These are phyloP conservation scores for Candida oleophila DNA, from an alignment of 805 yeast species.

Conservation along the genomic window DNA sequence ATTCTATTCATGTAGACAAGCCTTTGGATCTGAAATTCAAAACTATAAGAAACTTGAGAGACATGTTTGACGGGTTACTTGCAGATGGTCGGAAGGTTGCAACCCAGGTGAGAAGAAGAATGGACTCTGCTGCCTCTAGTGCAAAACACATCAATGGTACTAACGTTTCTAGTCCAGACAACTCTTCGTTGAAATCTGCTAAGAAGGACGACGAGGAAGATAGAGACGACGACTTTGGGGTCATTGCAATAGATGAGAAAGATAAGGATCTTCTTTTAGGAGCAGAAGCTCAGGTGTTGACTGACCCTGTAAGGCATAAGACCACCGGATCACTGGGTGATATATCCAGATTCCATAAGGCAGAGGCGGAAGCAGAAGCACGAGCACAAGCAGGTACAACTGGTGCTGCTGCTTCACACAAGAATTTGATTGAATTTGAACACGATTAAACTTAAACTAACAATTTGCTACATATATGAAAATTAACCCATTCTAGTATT, in stretches of 20 bases:
- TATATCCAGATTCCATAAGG: slow-evolving; percentile 25
- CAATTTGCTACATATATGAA: too few species aligned
- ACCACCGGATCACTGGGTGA: slow-evolving; percentile 17
- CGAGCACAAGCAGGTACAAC: slow-evolving; percentile 9
- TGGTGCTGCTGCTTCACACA: slow-evolving; percentile 6
- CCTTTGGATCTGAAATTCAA: slow-evolving; percentile 47
- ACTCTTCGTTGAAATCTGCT: slow-evolving; percentile 27
- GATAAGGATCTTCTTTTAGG: slow-evolving; percentile 51
- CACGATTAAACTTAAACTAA: too few species aligned
- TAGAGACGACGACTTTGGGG: slow-evolving; percentile 45
- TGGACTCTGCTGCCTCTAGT: slow-evolving; percentile 64
- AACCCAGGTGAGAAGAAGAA: slow-evolving; percentile 79
- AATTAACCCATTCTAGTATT: neutral
- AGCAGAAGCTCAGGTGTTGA: slow-evolving; percentile 45
- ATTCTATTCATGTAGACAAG: slow-evolving; percentile 65
- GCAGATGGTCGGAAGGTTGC: slow-evolving; percentile 95
- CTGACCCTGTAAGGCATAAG: slow-evolving; percentile 18
- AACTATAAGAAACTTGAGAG: slow-evolving; percentile 63
- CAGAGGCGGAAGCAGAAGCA: slow-evolving; percentile 14
- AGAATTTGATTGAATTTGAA: slow-evolving; percentile 46
- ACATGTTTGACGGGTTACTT: slow-evolving; percentile 85
- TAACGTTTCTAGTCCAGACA: slow-evolving; percentile 9
- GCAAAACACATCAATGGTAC: slow-evolving; percentile 14
- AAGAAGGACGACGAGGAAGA: slow-evolving; percentile 45
- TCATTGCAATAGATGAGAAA: slow-evolving; percentile 37